These are phyloP conservation scores for Amanita rimosa DNA, from an alignment of 768 basidiomycete genomes.

Conservation along the genomic window DNA sequence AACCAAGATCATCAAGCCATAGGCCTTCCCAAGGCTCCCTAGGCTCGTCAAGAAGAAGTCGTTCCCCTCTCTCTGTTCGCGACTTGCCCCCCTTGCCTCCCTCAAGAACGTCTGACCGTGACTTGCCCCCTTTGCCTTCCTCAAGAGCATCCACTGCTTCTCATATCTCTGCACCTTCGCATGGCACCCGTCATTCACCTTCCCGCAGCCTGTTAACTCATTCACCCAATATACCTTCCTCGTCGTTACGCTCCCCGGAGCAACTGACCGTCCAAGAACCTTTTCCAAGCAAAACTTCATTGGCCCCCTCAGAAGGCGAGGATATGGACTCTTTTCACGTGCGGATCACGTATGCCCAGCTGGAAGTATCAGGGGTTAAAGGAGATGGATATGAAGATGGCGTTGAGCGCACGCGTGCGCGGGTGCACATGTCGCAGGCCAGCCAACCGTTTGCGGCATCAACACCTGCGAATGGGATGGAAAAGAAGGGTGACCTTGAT, in stretches of 20 bases:
- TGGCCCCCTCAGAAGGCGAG: constrained; percentile 68
- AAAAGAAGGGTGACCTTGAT: constrained; percentile 57
- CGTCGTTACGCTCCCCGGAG: not conserved
- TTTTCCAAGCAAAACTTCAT: constrained; percentile 39
- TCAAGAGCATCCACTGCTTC: constrained; percentile 3
- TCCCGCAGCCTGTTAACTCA: not conserved
- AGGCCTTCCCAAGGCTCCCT: constrained; percentile 19
- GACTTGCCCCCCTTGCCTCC: constrained; percentile 26
- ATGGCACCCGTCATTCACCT: not conserved
- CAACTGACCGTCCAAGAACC: constrained; percentile 4
- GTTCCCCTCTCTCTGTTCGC: constrained; percentile 13
- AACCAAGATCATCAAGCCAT: constrained; percentile 16
- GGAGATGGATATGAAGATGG: constrained; percentile 95
- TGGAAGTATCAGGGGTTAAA: constrained; percentile 85
- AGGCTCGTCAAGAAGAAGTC: constrained; percentile 21
- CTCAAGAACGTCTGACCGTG: constrained; percentile 12
- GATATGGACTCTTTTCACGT: constrained; percentile 78
- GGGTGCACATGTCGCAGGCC: constrained; percentile 40
- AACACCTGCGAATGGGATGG: constrained; percentile 42
- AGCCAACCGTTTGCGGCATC: constrained; percentile 50
- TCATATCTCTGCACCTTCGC: not conserved
- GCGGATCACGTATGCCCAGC: constrained; percentile 76
- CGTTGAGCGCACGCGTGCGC: constrained; percentile 82
- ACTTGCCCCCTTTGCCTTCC: constrained; percentile 25
- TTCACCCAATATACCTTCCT: not conserved